Percentiles rank a stretch among this genome's conserved stretches.
These are phyloP conservation scores for Croton setiger DNA, from an alignment of 441 rosid genomes.

Conservation along the genomic window DNA sequence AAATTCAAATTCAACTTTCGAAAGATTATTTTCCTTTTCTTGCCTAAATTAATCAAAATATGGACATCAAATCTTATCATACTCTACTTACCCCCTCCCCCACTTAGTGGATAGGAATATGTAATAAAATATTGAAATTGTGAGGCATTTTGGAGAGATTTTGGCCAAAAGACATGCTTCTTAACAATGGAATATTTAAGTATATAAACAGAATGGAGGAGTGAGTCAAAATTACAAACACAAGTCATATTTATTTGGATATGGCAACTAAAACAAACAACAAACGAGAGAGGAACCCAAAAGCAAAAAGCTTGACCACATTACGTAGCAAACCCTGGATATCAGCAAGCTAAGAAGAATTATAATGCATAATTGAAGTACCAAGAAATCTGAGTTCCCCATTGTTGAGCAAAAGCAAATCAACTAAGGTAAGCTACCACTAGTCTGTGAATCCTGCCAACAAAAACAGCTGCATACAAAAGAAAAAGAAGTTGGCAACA, in stretches of 20 bases:
- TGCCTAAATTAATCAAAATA: no score
- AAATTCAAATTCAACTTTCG: no score
- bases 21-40: no score
- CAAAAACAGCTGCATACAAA: slow-evolving; percentile 4
- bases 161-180: no score
- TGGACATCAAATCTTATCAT: no score
- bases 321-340: not conserved
- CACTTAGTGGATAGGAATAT: no score
- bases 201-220: not conserved
- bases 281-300: not conserved
- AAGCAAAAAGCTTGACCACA: not conserved
- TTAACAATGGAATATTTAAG: not conserved
- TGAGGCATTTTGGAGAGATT: no score
- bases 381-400: not conserved
- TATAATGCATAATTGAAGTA: not conserved
- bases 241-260: not conserved
- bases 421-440: not conserved
- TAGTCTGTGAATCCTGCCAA: not conserved
- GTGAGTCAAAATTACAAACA: not conserved
- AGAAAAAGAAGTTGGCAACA: not conserved
- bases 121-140: no score
- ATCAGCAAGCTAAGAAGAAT: not conserved
- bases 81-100: no score
- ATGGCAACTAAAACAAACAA: not conserved
- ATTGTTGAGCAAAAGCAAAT: not conserved